Base-by-base conservation (phyloP, 148 eudicot genomes). In the Camellia granthamiana region DNA sequence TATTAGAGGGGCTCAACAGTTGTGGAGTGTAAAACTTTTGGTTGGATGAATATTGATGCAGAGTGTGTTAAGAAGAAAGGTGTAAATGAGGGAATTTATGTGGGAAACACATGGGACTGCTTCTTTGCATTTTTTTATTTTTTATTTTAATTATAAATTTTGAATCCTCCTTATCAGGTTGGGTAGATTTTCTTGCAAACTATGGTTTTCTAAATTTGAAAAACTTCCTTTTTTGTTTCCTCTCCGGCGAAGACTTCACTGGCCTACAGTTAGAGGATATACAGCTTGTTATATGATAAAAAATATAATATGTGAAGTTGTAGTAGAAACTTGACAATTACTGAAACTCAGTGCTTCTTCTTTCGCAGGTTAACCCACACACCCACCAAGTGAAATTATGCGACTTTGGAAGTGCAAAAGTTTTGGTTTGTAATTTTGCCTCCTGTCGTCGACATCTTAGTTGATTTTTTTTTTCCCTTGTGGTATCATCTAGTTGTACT, bases 381-480 rank as follows among this genome's bases (percentile, higher is more conserved):
- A 94, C 95, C 2, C 95, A 94, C 77, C 97, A 92, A 77, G 87
- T 94, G 68, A 92, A 92, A 77, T 59, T 92, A 55, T 94, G 98
- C 67, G 98, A 94, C 75, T 94, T 94, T 81, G 97, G 98, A 84
- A 94, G 98, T 84, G 98, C 98, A 49, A 94, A 94, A 91, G 92
- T 94, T 51, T 76, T 94, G 97, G 98, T 93, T 13, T 8, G 90
- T 82, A 62, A 68, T 56, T 42, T 12, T 12, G 16, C 44, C 62
- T 61, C 15, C 13, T 19, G 10, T 7, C 3, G 3, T 7, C 51
- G 5, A 54, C 7, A 61, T 61, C 43, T 80, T 1, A 5, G 65
- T 73, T 44, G 66, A 15, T 30, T 43, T 46, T 15, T 21, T 63
- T 44, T 69, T 52, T 30, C 38, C 21, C 21, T 7, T 7, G 76